Evolutionary conservation across 106 monocot genomes (phyloP).

Genomic region (Acorus calamus): DNA sequence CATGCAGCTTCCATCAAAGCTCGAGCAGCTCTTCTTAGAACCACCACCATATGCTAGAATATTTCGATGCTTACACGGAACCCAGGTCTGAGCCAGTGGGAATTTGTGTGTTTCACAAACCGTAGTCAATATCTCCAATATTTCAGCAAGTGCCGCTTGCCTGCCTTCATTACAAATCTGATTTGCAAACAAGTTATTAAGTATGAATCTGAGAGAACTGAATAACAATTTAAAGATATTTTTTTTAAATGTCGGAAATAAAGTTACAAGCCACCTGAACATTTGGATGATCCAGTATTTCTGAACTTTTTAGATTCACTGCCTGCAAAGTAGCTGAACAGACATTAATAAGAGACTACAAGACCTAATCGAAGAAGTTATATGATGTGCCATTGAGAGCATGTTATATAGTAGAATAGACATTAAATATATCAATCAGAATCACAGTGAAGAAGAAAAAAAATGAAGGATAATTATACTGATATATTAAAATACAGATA

Average conservation of each 20-base stretch:
- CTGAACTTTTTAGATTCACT: slow-evolving; percentile 72
- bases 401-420: slow-evolving; percentile 1
- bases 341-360: too few species aligned
- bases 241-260: neutral
- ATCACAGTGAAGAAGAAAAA: slow-evolving; percentile 2
- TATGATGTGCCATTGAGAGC: neutral
- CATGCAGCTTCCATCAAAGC: slow-evolving; percentile 55
- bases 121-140: slow-evolving; percentile 50
- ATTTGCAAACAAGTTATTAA: neutral
- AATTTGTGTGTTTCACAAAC: slow-evolving; percentile 64
- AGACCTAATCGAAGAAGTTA: too few species aligned
- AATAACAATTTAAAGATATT: neutral
- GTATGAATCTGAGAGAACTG: neutral
- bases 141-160: slow-evolving; percentile 67
- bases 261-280: slow-evolving; percentile 32
- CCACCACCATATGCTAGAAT: slow-evolving; percentile 55
- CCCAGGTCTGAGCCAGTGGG: slow-evolving; percentile 88
- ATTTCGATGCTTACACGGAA: slow-evolving; percentile 52
- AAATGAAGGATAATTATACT: neutral
- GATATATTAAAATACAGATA: too few species aligned
- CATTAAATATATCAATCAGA: neutral
- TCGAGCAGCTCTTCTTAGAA: slow-evolving; percentile 45
- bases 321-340: slow-evolving; percentile 33
- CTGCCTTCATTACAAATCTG: slow-evolving; percentile 60
- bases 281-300: slow-evolving; percentile 43